Evolutionary conservation across 257 asterid species (phyloP), one percentile per base, ranked within the genome.

Genomic region (Penstemon eatonii): DNA sequence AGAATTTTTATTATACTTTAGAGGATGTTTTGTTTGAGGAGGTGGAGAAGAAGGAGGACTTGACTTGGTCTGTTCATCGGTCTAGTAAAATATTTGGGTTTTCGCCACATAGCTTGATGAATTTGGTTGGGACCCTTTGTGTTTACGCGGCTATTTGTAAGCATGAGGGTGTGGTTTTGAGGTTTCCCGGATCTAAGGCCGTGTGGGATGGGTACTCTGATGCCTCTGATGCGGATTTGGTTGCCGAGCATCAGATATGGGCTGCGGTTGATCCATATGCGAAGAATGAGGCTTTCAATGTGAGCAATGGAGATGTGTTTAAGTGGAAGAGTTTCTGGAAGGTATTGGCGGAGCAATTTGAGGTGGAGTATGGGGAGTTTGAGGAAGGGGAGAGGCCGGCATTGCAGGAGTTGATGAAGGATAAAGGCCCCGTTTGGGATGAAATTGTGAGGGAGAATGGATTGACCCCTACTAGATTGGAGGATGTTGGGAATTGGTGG

Each of bases 271-370:
- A 79, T 50, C 77, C 80, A 0, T 55, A 56, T 8, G 77, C 77
- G 0, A 74, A 52, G 80, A 74, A 79, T 36, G 83, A 74, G 67
- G 80, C 72, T 0, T 79, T 79, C 8, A 79, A 79, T 53, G 63
- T 79, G 44, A 74, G 77, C 72, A 79, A 79, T 15, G 83, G 83
- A 11, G 83, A 79, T 63, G 77, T 79, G 19, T 63, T 68, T n/a
- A 75, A 65, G 39, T 75, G 79, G 79, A 75, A 68, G 60, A 43
- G 36, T 13, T 56, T 75, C 4, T 75, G 79, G 79, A 63, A 65
- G 37, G 45, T 68, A 47, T 63, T 75, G 63, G 79, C 75, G 0
- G 79, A 74, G 61, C 75, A 68, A 42, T 75, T 75, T 25, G 71
- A 43, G 4, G 68, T 75, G 3, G 75, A 68, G 43, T 68, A 8